Conservation (phyloP, 106 monocot genomes). For the Acanthochlamys bracteata region DNA sequence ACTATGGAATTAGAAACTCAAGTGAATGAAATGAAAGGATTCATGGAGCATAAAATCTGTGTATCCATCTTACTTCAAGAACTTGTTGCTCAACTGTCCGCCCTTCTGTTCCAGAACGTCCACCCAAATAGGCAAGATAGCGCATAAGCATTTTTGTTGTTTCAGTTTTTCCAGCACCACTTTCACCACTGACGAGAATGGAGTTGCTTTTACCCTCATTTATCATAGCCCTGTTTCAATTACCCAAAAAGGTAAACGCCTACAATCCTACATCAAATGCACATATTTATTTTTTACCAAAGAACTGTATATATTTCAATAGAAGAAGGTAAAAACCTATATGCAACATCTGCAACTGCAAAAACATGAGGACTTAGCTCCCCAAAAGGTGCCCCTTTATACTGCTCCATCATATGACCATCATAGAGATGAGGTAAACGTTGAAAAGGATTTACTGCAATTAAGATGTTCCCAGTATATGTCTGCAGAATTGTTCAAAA, state of each 20-base stretch:
- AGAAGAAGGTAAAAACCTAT: constrained; percentile 30
- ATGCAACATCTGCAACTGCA: constrained; percentile 78
- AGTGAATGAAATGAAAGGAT: neutral
- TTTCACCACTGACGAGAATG: constrained; percentile 84
- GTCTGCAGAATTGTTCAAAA: constrained; percentile 27
- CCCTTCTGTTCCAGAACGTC: constrained; percentile 60
- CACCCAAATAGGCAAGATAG: constrained; percentile 73
- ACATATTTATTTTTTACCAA: neutral
- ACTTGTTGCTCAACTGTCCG: constrained; percentile 85
- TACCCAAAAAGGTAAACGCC: neutral
- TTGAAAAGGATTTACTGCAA: constrained; percentile 81
- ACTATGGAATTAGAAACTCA: neutral
- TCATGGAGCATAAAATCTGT: neutral
- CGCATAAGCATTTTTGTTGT: constrained; percentile 90
- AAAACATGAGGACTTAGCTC: constrained; percentile 85
- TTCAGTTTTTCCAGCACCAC: constrained; percentile 85
- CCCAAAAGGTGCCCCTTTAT: constrained; percentile 67
- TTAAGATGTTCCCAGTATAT: constrained; percentile 78
- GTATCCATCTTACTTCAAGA: constrained; percentile 51
- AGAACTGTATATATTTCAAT: neutral
- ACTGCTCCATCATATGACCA: constrained; percentile 77
- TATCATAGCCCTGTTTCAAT: constrained; percentile 52
- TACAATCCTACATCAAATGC: neutral
- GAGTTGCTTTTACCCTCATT: constrained; percentile 78
- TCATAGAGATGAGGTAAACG: constrained; percentile 71